Percentiles rank a stretch among this genome's conserved stretches.
These are phyloP conservation scores for Hydrangea macrophylla DNA, from an alignment of 148 eudicot genomes.

Conservation along the genomic window DNA sequence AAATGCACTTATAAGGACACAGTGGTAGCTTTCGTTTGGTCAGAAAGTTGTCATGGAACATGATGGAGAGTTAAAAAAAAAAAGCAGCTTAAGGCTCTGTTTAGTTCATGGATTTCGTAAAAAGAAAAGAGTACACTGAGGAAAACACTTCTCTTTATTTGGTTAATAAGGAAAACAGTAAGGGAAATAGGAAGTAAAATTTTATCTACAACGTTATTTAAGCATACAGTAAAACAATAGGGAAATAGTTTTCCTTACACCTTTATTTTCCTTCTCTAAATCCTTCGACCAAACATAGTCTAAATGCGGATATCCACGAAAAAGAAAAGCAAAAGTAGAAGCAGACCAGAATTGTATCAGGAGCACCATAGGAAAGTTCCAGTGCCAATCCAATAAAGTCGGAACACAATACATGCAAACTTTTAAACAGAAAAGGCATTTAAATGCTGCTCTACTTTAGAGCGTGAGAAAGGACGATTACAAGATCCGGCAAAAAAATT, in stretches of 20 bases:
- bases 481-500: not conserved
- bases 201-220: no score
- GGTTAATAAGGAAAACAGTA: no score
- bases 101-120: no score
- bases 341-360: not conserved
- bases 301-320: not conserved
- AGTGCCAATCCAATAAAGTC: not conserved
- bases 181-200: no score
- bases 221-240: no score
- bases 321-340: not conserved
- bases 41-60: not conserved
- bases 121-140: no score
- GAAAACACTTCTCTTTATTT: no score
- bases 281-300: no score
- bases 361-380: slow-evolving; percentile 5
- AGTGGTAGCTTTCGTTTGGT: not conserved
- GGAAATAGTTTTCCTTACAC: no score
- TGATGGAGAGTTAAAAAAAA: not conserved
- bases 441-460: not conserved
- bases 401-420: not conserved
- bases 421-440: not conserved
- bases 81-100: not conserved
- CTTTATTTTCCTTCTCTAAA: no score
- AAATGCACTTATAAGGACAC: not conserved
- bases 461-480: not conserved